These are phyloP conservation scores for Xylaria sp. DNA, from an alignment of 2,329 filamentous ascomycete species.

Conservation along the genomic window DNA sequence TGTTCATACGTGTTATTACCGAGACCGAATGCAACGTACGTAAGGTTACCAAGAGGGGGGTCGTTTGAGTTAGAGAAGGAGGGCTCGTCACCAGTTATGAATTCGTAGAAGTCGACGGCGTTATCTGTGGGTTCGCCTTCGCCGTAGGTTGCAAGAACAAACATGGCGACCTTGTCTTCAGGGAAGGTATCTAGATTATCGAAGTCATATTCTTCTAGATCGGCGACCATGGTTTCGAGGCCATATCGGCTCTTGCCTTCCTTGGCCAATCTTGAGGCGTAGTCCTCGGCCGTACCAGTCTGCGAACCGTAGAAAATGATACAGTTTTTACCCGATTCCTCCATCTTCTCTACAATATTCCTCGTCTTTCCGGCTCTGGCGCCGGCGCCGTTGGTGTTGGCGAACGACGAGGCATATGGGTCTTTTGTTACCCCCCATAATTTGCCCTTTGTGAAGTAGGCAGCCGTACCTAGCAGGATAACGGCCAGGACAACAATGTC, in stretches of 20 bases:
- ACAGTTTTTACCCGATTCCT: slow-evolving; percentile 94
- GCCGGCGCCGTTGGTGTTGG: slow-evolving; percentile 66
- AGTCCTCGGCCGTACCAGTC: slow-evolving; percentile 97
- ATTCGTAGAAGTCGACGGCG: slow-evolving; percentile 98
- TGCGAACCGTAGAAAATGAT: slow-evolving; percentile 98
- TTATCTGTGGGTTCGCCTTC: slow-evolving; percentile 99
- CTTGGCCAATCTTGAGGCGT: slow-evolving; percentile 93
- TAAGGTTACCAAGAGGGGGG: slow-evolving; percentile 78
- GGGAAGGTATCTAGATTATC: slow-evolving; percentile 91
- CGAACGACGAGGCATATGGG: slow-evolving; percentile 79
- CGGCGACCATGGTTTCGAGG: slow-evolving; percentile 96
- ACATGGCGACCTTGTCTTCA: slow-evolving; percentile 89
- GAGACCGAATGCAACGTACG: slow-evolving; percentile 93
- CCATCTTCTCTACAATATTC: slow-evolving; percentile 94
- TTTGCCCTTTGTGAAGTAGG: slow-evolving; percentile 97
- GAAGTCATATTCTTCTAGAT: slow-evolving; percentile 97
- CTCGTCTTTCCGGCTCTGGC: slow-evolving; percentile 83
- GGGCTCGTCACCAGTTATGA: slow-evolving; percentile 81
- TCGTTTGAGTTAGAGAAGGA: slow-evolving; percentile 78
- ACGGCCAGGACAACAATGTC: slow-evolving; percentile 89
- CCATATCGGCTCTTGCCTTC: slow-evolving; percentile 96
- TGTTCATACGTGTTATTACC: slow-evolving; percentile 99
- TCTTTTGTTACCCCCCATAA: slow-evolving; percentile 90
- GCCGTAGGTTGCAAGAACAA: slow-evolving; percentile 95
- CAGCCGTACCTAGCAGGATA: slow-evolving; percentile 84